A percentile compares a stretch with the other conserved stretches of the same genome.
Evolutionary conservation across 371 early-diverging fungal genomes (phyloP).

Genomic region (Mucor velutinosus): DNA sequence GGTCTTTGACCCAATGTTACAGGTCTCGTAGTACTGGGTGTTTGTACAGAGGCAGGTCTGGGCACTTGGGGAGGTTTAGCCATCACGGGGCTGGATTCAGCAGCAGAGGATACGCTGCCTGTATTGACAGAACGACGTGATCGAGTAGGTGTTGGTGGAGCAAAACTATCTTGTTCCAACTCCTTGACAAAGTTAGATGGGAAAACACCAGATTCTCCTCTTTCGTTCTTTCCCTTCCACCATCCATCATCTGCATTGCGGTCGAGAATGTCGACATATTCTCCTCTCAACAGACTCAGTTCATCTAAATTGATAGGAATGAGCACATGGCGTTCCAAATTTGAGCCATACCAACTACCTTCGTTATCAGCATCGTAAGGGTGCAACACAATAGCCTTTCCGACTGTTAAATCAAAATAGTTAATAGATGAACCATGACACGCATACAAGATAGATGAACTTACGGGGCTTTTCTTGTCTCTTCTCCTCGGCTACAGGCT

Average conservation of each 20-base stretch:
- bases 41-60: slow-evolving; percentile 23
- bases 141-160: slow-evolving; percentile 45
- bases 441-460: background rate
- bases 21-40: slow-evolving; percentile 6
- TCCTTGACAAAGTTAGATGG: slow-evolving; percentile 64
- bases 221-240: slow-evolving; percentile 64
- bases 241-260: slow-evolving; percentile 62
- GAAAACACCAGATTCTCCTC: slow-evolving; percentile 60
- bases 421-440: background rate
- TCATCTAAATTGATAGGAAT: slow-evolving; percentile 42
- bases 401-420: slow-evolving; percentile 1
- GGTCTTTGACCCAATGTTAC: slow-evolving; percentile 19
- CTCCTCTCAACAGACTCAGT: slow-evolving; percentile 52
- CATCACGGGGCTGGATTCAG: slow-evolving; percentile 12
- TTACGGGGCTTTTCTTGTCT: background rate
- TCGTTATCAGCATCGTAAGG: slow-evolving; percentile 62
- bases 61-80: slow-evolving; percentile 23
- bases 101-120: slow-evolving; percentile 21
- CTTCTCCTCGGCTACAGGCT: background rate
- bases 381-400: slow-evolving; percentile 58
- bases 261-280: slow-evolving; percentile 54
- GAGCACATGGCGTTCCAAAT: background rate
- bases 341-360: slow-evolving; percentile 28
- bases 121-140: slow-evolving; percentile 32
- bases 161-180: slow-evolving; percentile 45